phyloP scores from a whole-genome alignment of 2,329 filamentous ascomycete genomes.

The Cercospora sp. region DNA sequence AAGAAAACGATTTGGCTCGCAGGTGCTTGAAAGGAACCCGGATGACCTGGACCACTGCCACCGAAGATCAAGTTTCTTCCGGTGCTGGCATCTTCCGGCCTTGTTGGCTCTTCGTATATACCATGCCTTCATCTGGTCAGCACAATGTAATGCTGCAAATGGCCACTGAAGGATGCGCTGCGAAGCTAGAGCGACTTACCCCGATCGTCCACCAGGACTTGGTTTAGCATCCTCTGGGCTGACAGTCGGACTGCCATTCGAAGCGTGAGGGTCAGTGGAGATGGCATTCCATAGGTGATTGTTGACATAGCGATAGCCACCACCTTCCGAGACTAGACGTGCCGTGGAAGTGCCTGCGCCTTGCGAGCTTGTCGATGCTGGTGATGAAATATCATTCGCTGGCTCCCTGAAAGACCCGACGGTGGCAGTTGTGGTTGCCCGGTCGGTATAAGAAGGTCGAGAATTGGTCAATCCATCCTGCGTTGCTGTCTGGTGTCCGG shows the following conservation, averaged over 20 bases:
- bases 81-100: neutral
- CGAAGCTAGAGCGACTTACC: neutral
- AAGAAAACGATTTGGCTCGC: constrained; percentile 58
- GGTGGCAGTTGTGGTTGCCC: constrained; percentile 12
- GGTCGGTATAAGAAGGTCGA: constrained; percentile 9
- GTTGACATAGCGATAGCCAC: constrained; percentile 31
- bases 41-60: constrained; percentile 17
- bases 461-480: neutral
- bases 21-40: constrained; percentile 25
- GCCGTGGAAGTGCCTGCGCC: constrained; percentile 23
- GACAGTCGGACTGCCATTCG: constrained; percentile 13
- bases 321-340: constrained; percentile 28
- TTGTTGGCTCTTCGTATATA: constrained; percentile 18
- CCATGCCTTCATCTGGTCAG: constrained; percentile 9
- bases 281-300: constrained; percentile 32
- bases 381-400: constrained; percentile 21
- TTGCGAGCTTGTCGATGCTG: constrained; percentile 19
- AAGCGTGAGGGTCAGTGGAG: constrained; percentile 20
- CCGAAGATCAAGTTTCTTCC: constrained; percentile 31
- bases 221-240: constrained; percentile 14
- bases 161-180: constrained; percentile 5
- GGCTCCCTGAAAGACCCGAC: constrained; percentile 10
- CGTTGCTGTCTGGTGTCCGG: constrained; percentile 12
- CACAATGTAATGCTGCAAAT: neutral
- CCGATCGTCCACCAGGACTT: constrained; percentile 14